A percentile compares a stretch with the other conserved stretches of the same genome.
Evolutionary conservation across 345 rosid species (phyloP).

Genomic region (Pugionium cornutum): DNA sequence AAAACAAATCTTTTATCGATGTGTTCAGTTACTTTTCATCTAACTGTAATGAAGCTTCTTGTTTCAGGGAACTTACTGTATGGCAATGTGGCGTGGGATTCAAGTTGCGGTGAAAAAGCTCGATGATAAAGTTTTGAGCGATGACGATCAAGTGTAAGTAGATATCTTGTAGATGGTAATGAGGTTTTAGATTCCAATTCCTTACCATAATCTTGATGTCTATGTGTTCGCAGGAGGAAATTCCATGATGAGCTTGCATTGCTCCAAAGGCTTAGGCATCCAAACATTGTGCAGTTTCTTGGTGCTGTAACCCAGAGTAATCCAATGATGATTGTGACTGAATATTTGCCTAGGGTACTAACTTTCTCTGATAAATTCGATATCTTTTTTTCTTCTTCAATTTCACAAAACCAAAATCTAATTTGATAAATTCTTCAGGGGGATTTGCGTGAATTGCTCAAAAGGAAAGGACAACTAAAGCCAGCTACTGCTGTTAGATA

Average conservation of each 20-base stretch:
- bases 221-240: constrained; percentile 54
- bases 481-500: constrained; percentile 63
- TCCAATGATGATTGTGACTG: constrained; percentile 98
- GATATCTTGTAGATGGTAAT: neutral
- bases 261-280: constrained; percentile 92
- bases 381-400: neutral
- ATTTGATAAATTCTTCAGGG: constrained; percentile 52
- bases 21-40: neutral
- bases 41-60: constrained; percentile 11
- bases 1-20: neutral
- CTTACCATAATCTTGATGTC: constrained; percentile 9
- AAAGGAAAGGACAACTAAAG: constrained; percentile 59
- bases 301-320: constrained; percentile 97
- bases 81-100: constrained; percentile 93
- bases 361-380: constrained; percentile 15
- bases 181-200: neutral
- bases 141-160: constrained; percentile 85
- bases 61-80: constrained; percentile 75
- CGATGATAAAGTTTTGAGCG: constrained; percentile 64
- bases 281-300: constrained; percentile 93
- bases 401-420: constrained; percentile 16
- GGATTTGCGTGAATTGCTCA: constrained; percentile 64
- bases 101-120: constrained; percentile 89
- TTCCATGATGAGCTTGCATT: constrained; percentile 92
- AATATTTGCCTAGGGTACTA: constrained; percentile 79